A percentile compares a stretch with the other conserved stretches of the same genome.
phyloP scores from a whole-genome alignment of 2,329 filamentous ascomycete genomes.

The Atkinsonella texensis region DNA sequence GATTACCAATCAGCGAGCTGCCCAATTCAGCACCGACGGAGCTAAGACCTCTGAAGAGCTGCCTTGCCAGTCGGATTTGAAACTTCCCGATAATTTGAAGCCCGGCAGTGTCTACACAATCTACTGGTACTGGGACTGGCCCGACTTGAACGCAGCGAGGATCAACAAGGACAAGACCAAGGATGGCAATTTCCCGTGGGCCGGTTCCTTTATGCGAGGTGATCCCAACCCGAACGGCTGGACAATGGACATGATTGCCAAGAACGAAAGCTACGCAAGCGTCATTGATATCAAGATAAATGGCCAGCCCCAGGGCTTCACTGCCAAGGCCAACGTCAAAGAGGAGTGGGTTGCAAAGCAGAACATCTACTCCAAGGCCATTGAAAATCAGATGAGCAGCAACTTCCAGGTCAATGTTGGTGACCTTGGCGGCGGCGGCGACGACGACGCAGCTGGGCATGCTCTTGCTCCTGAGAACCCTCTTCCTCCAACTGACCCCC shows the following conservation, averaged over 20 bases:
- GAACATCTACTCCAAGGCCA: conserved; percentile 30
- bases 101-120: conserved; percentile 59
- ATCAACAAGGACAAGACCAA: conserved; percentile 27
- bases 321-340: conserved; percentile 12
- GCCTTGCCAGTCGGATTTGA: conserved; percentile 71
- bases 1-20: conserved; percentile 48
- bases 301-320: conserved; percentile 12
- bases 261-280: conserved; percentile 30
- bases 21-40: conserved; percentile 40
- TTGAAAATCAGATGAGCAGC: conserved; percentile 31
- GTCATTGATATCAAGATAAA: conserved; percentile 28
- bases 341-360: conserved; percentile 22
- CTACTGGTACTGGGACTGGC: conserved; percentile 98
- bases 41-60: conserved; percentile 45
- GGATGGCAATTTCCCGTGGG: conserved; percentile 30
- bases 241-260: conserved; percentile 20
- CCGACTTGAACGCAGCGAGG: conserved; percentile 38
- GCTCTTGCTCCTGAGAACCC: background rate
- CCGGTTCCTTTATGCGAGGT: conserved; percentile 27
- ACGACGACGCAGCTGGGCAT: conserved; percentile 4
- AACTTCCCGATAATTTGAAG: conserved; percentile 56
- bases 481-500: background rate
- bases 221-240: conserved; percentile 25
- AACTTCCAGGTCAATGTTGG: conserved; percentile 33
- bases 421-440: conserved; percentile 8